Conservation (phyloP, 768 basidiomycete genomes). For the Termitomyces sp. region DNA sequence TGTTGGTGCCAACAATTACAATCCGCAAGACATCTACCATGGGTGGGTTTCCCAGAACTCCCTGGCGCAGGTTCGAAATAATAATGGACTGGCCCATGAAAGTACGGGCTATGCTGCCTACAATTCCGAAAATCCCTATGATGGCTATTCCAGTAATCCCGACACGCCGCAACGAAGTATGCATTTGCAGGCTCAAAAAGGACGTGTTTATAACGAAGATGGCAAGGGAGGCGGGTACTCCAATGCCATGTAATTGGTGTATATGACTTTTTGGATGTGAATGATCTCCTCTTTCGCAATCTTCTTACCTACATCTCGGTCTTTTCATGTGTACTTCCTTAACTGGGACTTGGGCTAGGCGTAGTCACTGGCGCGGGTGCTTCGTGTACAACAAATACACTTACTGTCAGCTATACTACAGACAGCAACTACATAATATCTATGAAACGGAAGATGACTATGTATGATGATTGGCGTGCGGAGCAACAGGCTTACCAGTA, state of each 20-base stretch:
- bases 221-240: slow-evolving; percentile 20
- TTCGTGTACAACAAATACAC: slow-evolving; percentile 16
- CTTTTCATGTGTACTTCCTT: neutral
- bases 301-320: slow-evolving; percentile 1
- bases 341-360: neutral
- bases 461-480: neutral
- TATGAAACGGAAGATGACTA: neutral
- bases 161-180: slow-evolving; percentile 10
- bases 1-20: slow-evolving; percentile 27
- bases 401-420: neutral
- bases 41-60: slow-evolving; percentile 28
- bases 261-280: neutral
- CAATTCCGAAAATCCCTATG: slow-evolving; percentile 13
- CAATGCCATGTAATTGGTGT: slow-evolving; percentile 21
- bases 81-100: neutral
- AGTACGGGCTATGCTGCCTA: neutral
- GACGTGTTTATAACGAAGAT: slow-evolving; percentile 25
- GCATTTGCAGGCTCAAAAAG: slow-evolving; percentile 16
- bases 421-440: neutral
- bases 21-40: slow-evolving; percentile 52
- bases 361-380: neutral
- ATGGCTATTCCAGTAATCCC: slow-evolving; percentile 14
- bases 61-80: neutral
- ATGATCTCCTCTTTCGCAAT: neutral
- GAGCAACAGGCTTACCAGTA: neutral